A percentile compares a stretch with the other conserved stretches of the same genome.
Evolutionary conservation across 257 asterid species (phyloP).

Genomic region (Nicotiana benthamiana): DNA sequence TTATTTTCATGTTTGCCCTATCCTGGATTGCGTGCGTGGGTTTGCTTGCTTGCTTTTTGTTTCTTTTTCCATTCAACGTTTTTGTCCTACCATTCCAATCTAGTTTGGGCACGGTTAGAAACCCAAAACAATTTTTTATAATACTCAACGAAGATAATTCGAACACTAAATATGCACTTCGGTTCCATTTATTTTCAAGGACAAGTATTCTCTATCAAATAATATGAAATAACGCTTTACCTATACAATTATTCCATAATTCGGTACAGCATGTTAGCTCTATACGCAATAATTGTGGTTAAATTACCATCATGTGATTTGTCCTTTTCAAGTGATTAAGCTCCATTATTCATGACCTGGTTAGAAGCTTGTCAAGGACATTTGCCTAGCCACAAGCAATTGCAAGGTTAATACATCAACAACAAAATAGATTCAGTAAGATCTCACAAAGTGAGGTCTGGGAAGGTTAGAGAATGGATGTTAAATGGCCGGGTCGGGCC

Average conservation of each 20-base stretch:
- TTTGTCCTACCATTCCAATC: not conserved
- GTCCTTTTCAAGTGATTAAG: not conserved
- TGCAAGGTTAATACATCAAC: not conserved
- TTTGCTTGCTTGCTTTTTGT: not conserved
- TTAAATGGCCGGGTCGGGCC: too few species aligned
- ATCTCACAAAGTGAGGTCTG: too few species aligned
- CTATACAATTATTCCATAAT: not conserved
- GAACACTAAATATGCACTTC: not conserved
- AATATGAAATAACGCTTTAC: not conserved
- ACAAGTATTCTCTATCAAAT: not conserved
- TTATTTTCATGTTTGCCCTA: not conserved
- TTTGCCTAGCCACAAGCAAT: not conserved
- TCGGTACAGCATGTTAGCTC: not conserved
- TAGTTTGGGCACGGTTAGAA: not conserved
- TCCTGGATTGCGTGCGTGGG: not conserved
- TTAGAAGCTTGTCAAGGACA: not conserved
- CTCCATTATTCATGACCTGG: not conserved
- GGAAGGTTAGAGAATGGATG: too few species aligned
- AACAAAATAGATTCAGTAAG: too few species aligned
- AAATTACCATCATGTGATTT: not conserved
- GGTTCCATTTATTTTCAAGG: not conserved
- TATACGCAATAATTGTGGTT: not conserved
- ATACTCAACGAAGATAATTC: too few species aligned
- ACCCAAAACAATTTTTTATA: not conserved
- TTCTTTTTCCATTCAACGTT: not conserved